Evolutionary conservation across 2,329 filamentous ascomycete species (phyloP).

Genomic region (Colletotrichum abscissum): DNA sequence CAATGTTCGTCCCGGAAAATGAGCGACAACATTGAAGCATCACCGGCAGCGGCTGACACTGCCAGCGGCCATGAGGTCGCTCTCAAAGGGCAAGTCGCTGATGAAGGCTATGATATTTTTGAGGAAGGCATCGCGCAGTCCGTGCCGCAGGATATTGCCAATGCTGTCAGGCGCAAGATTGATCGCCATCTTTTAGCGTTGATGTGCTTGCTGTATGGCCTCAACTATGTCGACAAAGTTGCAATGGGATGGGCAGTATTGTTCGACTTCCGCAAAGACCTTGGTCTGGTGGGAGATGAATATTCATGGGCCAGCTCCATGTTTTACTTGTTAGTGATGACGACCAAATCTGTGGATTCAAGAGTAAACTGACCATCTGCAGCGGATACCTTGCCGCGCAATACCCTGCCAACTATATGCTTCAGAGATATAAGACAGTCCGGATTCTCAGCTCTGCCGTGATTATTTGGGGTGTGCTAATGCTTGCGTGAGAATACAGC

Average conservation of each 20-base stretch:
- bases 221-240: constrained; percentile 41
- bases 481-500: constrained; percentile 35
- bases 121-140: too few species aligned
- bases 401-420: constrained; percentile 5
- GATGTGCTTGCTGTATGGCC: constrained; percentile 40
- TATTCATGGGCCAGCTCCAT: constrained; percentile 15
- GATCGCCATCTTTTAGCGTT: constrained; percentile 27
- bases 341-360: background rate
- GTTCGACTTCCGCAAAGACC: constrained; percentile 38
- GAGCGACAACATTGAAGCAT: too few species aligned
- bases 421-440: constrained; percentile 37
- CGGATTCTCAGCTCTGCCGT: constrained; percentile 35
- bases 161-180: too few species aligned
- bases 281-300: constrained; percentile 35
- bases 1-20: too few species aligned
- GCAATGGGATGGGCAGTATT: constrained; percentile 41
- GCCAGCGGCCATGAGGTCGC: too few species aligned
- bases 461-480: constrained; percentile 36
- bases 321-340: background rate
- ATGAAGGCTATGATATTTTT: too few species aligned
- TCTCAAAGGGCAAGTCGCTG: too few species aligned
- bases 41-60: too few species aligned
- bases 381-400: too few species aligned
- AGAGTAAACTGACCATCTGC: too few species aligned
- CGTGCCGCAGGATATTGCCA: too few species aligned